Percentiles rank a stretch among this genome's conserved stretches.
phyloP scores from a whole-genome alignment of 306 rosid genomes.

The Cucumis hystrix region DNA sequence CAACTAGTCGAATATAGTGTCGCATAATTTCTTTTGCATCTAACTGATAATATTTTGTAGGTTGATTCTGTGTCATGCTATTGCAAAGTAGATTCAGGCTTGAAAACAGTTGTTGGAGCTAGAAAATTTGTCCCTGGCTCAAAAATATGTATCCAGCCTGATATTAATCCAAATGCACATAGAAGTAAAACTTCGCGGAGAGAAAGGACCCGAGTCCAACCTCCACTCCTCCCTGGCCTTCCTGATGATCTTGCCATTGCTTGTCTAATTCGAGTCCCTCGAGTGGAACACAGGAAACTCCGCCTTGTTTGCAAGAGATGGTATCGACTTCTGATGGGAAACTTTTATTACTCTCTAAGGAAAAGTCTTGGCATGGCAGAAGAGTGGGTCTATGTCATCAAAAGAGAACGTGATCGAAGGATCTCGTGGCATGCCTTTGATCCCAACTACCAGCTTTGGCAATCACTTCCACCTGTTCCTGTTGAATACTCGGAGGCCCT shows the following conservation, averaged over 20 bases:
- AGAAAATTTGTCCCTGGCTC: conserved; percentile 95
- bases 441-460: conserved; percentile 95
- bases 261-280: conserved; percentile 90
- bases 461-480: conserved; percentile 95
- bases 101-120: conserved; percentile 94
- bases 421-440: conserved; percentile 96
- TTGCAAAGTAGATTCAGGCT: conserved; percentile 91
- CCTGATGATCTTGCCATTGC: conserved; percentile 99
- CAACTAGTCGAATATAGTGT: background rate
- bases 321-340: conserved; percentile 83
- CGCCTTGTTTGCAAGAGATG: conserved; percentile 96
- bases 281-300: conserved; percentile 77
- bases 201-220: conserved; percentile 81
- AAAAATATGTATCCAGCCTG: conserved; percentile 92
- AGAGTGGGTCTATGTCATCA: conserved; percentile 97
- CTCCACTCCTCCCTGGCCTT: conserved; percentile 94
- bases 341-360: conserved; percentile 88
- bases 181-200: conserved; percentile 56
- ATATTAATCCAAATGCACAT: conserved; percentile 90
- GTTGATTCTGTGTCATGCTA: conserved; percentile 97
- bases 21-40: conserved; percentile 4
- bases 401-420: conserved; percentile 91
- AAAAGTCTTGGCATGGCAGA: conserved; percentile 98
- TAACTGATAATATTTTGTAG: conserved; percentile 39
- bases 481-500: conserved; percentile 87